phyloP scores from a whole-genome alignment of 192 early-diverging fungal genomes.

The Podila verticillata region DNA sequence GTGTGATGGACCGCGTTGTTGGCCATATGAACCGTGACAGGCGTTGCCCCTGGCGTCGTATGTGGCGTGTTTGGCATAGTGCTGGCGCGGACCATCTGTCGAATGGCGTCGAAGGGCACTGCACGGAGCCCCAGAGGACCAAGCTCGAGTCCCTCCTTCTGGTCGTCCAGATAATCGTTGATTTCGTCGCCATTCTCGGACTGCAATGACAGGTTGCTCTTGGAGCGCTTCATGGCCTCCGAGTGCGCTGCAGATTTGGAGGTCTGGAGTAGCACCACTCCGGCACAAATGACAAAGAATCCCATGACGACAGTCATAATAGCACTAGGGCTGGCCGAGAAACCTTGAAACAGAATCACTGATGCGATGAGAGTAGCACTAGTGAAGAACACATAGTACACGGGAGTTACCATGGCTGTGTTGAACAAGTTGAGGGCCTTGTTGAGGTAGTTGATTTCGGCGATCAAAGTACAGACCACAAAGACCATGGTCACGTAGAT shows the following conservation, averaged over 20 bases:
- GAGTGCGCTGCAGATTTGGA: constrained; percentile 28
- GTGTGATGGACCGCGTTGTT: background rate
- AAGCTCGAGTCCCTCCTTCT: constrained; percentile 36
- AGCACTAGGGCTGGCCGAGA: constrained; percentile 55
- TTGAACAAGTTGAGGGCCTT: constrained; percentile 76
- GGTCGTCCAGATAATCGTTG: constrained; percentile 1
- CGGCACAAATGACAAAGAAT: constrained; percentile 69
- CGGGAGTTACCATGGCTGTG: constrained; percentile 78
- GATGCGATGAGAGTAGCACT: constrained; percentile 71
- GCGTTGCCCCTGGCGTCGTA: constrained; percentile 2
- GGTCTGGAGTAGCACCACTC: constrained; percentile 65
- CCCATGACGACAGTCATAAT: constrained; percentile 63
- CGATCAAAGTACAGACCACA: constrained; percentile 58
- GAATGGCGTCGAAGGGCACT: constrained; percentile 45
- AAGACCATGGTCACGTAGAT: constrained; percentile 70
- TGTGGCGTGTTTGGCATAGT: constrained; percentile 22
- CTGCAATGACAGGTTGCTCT: constrained; percentile 7
- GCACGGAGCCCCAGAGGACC: constrained; percentile 44
- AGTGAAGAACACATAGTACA: constrained; percentile 82
- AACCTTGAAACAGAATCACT: constrained; percentile 72
- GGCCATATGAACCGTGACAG: background rate
- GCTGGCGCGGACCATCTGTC: constrained; percentile 42
- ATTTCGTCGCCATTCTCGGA: constrained; percentile 1
- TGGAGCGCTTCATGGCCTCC: constrained; percentile 21
- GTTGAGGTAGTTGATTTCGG: constrained; percentile 78